These are phyloP conservation scores for Candida hungchunana DNA, from an alignment of 805 yeast genomes.

Conservation along the genomic window DNA sequence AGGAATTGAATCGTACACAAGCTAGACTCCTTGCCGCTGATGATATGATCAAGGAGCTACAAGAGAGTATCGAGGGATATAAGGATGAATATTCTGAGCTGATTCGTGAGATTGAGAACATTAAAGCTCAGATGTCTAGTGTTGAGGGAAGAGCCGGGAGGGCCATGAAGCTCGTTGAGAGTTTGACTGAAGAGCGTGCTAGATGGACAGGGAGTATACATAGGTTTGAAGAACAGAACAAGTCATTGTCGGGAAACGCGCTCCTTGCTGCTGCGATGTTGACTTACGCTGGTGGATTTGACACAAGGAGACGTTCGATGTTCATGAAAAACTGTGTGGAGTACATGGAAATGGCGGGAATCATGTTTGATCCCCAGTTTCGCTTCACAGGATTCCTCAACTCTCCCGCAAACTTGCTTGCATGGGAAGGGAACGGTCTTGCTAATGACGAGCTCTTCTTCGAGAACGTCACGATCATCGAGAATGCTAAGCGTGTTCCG, in stretches of 20 bases:
- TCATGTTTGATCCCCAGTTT: constrained; percentile 37
- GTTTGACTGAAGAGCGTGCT: constrained; percentile 58
- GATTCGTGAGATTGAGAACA: constrained; percentile 75
- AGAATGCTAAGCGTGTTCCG: constrained; percentile 38
- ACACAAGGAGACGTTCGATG: constrained; percentile 41
- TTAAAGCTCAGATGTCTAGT: constrained; percentile 62
- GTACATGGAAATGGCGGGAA: constrained; percentile 31
- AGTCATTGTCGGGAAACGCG: constrained; percentile 57
- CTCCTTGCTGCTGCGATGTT: constrained; percentile 58
- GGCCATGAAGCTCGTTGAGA: constrained; percentile 57
- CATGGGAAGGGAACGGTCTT: constrained; percentile 53
- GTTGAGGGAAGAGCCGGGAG: constrained; percentile 60
- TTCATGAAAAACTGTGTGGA: constrained; percentile 35
- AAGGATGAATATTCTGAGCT: constrained; percentile 64
- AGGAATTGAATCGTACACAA: constrained; percentile 53
- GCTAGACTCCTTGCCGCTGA: constrained; percentile 72
- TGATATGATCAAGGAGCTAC: constrained; percentile 75
- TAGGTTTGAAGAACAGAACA: constrained; percentile 43
- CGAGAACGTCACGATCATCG: constrained; percentile 59
- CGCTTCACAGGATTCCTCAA: constrained; percentile 35
- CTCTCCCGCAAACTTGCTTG: constrained; percentile 35
- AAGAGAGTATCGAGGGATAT: constrained; percentile 60
- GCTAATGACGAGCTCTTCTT: constrained; percentile 55
- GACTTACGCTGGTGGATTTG: constrained; percentile 56
- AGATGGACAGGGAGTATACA: constrained; percentile 70